Conservation (phyloP, 129 eudicot genomes). For the Flaveria robusta region DNA sequence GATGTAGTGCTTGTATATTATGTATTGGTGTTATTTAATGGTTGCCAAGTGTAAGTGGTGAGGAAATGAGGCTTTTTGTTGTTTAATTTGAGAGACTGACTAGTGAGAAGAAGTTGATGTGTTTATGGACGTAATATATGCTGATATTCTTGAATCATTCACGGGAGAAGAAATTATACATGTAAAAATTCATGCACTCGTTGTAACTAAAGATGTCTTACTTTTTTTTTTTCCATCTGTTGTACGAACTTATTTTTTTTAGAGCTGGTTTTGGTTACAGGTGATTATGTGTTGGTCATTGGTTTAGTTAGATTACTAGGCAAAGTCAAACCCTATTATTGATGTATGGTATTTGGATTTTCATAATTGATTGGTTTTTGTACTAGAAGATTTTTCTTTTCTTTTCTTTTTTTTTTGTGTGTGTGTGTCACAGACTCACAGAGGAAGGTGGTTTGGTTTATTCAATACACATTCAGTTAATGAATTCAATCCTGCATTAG, state of each 20-base stretch:
- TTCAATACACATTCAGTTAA: no score
- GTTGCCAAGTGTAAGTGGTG: conserved; percentile 31
- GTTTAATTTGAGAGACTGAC: conserved; percentile 28
- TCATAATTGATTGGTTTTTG: background rate
- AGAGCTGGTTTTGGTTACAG: background rate
- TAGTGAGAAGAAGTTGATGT: conserved; percentile 27
- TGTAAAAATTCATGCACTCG: conserved; percentile 9
- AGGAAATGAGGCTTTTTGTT: conserved; percentile 42
- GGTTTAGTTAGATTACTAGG: background rate
- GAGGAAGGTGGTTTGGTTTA: background rate
- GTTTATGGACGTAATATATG: conserved; percentile 10
- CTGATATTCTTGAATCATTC: conserved; percentile 6
- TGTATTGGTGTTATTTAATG: conserved; percentile 37
- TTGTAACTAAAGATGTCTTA: background rate
- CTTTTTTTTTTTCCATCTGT: background rate
- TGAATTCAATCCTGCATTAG: no score
- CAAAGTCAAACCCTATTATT: background rate
- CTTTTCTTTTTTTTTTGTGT: no score
- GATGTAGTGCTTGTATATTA: conserved; percentile 37
- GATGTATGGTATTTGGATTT: background rate
- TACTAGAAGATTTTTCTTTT: background rate
- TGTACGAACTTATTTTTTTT: background rate
- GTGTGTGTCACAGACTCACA: no score
- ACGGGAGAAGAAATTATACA: conserved; percentile 24
- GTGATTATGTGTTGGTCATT: background rate